phyloP scores from a whole-genome alignment of 371 early-diverging fungal species.

The Haplosporangium sp. region DNA sequence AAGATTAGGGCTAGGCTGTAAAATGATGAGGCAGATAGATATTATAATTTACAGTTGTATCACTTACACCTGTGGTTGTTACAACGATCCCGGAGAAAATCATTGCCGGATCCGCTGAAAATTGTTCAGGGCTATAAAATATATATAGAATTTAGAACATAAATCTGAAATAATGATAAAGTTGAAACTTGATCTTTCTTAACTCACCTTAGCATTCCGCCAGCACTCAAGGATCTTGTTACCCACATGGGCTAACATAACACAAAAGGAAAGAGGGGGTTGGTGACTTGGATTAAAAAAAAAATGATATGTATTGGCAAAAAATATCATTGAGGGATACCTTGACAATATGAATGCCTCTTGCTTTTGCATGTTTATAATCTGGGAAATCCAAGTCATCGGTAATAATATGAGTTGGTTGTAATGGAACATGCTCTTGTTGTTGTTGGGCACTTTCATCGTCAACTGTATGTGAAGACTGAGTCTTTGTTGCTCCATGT shows the following conservation, averaged over 20 bases:
- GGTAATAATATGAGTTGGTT: slow-evolving; percentile 49
- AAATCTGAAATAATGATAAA: too few species aligned
- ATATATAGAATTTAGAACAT: not conserved
- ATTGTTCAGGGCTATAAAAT: slow-evolving; percentile 58
- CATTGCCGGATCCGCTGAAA: slow-evolving; percentile 64
- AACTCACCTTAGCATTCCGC: slow-evolving; percentile 59
- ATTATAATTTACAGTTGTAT: not conserved
- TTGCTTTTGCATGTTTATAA: slow-evolving; percentile 38
- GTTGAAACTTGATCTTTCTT: not conserved
- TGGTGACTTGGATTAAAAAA: too few species aligned
- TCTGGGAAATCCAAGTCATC: slow-evolving; percentile 45
- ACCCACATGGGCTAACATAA: slow-evolving; percentile 58
- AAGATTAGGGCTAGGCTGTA: not conserved
- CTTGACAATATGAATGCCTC: slow-evolving; percentile 47
- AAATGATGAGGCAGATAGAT: not conserved
- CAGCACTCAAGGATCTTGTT: slow-evolving; percentile 30
- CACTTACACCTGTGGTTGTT: slow-evolving; percentile 59
- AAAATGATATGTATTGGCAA: too few species aligned
- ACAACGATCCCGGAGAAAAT: slow-evolving; percentile 72
- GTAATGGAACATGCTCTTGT: not conserved
- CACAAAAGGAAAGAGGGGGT: not conserved
- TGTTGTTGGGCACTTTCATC: not conserved
- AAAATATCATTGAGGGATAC: slow-evolving; percentile 4
- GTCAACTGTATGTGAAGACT: not conserved
- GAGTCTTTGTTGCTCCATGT: slow-evolving; percentile 33